Conservation (phyloP, 129 eudicot genomes). For the Oenanthe sinensis region DNA sequence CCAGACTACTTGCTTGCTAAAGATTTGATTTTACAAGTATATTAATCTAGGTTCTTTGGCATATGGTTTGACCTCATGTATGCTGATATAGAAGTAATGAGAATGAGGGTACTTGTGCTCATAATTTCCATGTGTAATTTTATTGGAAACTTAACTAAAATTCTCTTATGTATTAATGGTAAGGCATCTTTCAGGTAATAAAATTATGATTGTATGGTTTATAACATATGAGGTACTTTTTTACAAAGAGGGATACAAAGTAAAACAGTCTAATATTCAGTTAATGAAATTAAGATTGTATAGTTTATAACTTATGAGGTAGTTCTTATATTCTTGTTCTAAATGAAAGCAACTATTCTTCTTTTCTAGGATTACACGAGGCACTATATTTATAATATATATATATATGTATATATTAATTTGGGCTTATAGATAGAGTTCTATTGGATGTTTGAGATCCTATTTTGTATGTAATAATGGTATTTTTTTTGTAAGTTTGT, state of each 20-base stretch:
- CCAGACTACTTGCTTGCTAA: conserved; percentile 89
- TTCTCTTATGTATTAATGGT: neutral
- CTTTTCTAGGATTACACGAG: neutral
- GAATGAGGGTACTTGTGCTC: neutral
- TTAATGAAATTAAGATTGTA: too few species aligned
- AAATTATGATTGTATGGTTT: neutral
- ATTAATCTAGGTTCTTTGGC: conserved; percentile 8
- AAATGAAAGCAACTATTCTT: neutral
- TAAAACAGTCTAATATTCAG: neutral
- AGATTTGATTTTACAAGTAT: conserved; percentile 92
- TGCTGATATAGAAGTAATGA: neutral
- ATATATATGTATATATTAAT: too few species aligned
- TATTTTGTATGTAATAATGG: neutral
- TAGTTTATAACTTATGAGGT: too few species aligned
- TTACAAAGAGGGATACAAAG: neutral
- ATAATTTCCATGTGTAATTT: neutral
- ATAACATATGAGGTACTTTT: neutral
- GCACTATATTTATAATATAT: neutral
- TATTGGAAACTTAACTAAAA: neutral
- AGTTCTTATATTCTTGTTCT: too few species aligned
- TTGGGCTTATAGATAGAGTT: neutral
- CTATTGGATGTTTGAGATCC: neutral
- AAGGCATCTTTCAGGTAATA: neutral
- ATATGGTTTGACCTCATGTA: neutral
- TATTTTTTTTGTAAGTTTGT: neutral